Conservation (phyloP, 2,329 filamentous ascomycete species). For the Calycina herbarum region DNA sequence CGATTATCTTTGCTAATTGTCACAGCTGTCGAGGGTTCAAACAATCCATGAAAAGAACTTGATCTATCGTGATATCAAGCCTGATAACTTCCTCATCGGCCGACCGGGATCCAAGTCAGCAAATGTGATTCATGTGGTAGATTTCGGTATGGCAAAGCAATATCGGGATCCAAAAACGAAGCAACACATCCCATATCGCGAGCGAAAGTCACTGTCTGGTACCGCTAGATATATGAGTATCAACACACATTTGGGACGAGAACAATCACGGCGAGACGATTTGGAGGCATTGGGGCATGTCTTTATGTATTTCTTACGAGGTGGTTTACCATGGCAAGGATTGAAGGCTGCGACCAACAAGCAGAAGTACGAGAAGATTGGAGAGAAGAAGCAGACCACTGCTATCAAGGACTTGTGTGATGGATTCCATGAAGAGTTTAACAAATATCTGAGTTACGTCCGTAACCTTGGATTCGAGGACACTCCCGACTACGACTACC, state of each 20-base stretch:
- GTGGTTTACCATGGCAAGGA: slow-evolving; percentile 70
- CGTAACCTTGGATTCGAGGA: slow-evolving; percentile 98
- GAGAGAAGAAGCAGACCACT: slow-evolving; percentile 99
- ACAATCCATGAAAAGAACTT: slow-evolving; percentile 98
- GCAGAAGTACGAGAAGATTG: slow-evolving; percentile 99
- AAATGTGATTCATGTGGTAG: slow-evolving; percentile 97
- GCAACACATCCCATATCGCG: slow-evolving; percentile 96
- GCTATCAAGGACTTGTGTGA: slow-evolving; percentile 96
- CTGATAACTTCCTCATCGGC: slow-evolving; percentile 98
- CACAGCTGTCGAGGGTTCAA: slow-evolving; percentile 81
- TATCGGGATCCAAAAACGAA: slow-evolving; percentile 99
- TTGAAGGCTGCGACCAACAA: slow-evolving; percentile 76
- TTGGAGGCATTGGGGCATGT: slow-evolving; percentile 82
- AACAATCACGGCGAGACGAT: slow-evolving; percentile 95
- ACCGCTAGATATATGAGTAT: slow-evolving; percentile 99
- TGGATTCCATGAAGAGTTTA: slow-evolving; percentile 94
- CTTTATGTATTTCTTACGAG: slow-evolving; percentile 74
- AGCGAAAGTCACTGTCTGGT: slow-evolving; percentile 93
- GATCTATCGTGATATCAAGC: slow-evolving; percentile 99
- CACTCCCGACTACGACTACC: slow-evolving; percentile 96
- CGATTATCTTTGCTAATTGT: slow-evolving; percentile 20
- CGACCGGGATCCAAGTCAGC: slow-evolving; percentile 89
- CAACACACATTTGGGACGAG: slow-evolving; percentile 95
- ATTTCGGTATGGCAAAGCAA: slow-evolving; percentile 99
- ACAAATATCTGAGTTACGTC: slow-evolving; percentile 95